These are phyloP conservation scores for Huntiella decipiens DNA, from an alignment of 2,329 filamentous ascomycete species.

Conservation along the genomic window DNA sequence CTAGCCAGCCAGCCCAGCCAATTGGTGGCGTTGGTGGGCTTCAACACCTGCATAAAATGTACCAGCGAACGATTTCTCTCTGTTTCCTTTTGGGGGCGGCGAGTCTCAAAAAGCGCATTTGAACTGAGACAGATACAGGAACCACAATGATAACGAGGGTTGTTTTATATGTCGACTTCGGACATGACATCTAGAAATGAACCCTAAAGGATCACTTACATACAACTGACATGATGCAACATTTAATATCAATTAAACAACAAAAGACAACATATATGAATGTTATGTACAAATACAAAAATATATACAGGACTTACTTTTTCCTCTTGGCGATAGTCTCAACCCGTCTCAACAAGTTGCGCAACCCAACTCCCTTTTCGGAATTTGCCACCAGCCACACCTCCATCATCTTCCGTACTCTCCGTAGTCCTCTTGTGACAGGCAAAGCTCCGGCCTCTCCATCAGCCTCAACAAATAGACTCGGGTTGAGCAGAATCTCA, in stretches of 20 bases:
- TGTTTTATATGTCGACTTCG: background rate
- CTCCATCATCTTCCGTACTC: conserved; percentile 64
- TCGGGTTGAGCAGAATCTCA: conserved; percentile 70
- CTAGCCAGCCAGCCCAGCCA: no score
- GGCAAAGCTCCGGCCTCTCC: conserved; percentile 42
- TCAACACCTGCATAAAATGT: no score
- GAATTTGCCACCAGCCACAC: conserved; percentile 60
- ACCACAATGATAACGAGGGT: no score
- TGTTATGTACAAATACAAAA: no score
- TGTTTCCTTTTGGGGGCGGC: no score
- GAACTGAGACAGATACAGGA: no score
- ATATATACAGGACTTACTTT: conserved; percentile 2
- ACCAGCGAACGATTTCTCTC: no score
- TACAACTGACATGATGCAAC: background rate
- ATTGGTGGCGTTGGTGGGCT: no score
- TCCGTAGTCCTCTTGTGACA: conserved; percentile 48
- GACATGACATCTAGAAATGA: background rate
- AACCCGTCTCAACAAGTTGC: conserved; percentile 46
- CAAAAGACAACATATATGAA: background rate
- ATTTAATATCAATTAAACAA: background rate
- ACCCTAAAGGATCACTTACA: conserved; percentile 6
- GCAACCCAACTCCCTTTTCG: conserved; percentile 60
- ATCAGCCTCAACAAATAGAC: conserved; percentile 39
- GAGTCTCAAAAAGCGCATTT: no score
- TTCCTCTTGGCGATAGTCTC: conserved; percentile 28